Evolutionary conservation across 352 stramenopile species (phyloP).

Genomic region (Pythium brassicae): DNA sequence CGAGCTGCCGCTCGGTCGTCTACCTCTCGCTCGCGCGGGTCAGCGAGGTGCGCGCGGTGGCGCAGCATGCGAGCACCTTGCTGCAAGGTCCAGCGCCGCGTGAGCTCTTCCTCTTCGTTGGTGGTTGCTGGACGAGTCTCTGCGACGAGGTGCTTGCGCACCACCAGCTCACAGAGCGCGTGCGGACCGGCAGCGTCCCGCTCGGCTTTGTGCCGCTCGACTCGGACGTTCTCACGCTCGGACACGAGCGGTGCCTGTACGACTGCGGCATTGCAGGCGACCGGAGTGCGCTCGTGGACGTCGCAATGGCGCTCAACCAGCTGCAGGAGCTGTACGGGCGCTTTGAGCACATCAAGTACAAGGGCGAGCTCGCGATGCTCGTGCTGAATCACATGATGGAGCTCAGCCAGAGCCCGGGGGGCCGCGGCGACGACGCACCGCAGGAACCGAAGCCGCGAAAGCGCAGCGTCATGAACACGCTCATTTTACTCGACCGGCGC

Average conservation of each 20-base stretch:
- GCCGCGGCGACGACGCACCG: neutral
- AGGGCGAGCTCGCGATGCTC: conserved; percentile 65
- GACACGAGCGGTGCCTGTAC: conserved; percentile 43
- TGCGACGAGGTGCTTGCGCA: conserved; percentile 38
- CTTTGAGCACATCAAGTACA: conserved; percentile 76
- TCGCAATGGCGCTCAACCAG: conserved; percentile 40
- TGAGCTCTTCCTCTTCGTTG: conserved; percentile 31
- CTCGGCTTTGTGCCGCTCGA: conserved; percentile 64
- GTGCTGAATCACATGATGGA: conserved; percentile 67
- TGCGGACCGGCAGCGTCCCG: conserved; percentile 36
- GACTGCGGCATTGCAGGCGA: conserved; percentile 46
- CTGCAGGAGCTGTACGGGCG: conserved; percentile 53
- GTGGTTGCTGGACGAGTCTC: conserved; percentile 50
- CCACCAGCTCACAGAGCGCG: conserved; percentile 24
- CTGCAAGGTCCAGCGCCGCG: conserved; percentile 9
- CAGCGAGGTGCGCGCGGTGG: conserved; percentile 41
- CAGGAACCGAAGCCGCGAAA: neutral
- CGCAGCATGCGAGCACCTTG: conserved; percentile 36
- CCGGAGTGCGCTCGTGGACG: conserved; percentile 41
- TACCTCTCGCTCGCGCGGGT: conserved; percentile 42
- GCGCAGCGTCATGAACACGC: conserved; percentile 36
- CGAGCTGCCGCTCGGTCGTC: conserved; percentile 28
- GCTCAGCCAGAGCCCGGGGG: conserved; percentile 22
- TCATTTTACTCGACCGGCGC: conserved; percentile 66
- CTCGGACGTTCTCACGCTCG: conserved; percentile 53